Conservation (phyloP, 2,329 filamentous ascomycete species). For the Nemania abortiva region DNA sequence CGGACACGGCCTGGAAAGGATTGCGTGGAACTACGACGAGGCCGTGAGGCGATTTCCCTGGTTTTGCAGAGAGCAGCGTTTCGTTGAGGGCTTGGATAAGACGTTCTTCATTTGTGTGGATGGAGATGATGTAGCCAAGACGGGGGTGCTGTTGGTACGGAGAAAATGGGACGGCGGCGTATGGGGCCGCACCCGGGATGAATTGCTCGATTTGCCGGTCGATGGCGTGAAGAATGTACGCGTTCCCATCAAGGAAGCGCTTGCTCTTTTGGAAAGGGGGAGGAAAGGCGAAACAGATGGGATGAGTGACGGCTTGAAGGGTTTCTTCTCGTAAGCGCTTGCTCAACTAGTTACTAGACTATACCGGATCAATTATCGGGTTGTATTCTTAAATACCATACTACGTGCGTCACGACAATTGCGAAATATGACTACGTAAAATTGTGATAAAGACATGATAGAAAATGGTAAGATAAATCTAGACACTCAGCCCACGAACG, state of each 20-base stretch:
- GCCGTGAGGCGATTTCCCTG: slow-evolving; percentile 37
- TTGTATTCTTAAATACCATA: too few relatives aligned
- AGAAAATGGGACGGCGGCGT: slow-evolving; percentile 29
- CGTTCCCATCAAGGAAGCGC: slow-evolving; percentile 23
- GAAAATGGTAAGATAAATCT: too few relatives aligned
- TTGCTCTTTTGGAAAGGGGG: slow-evolving; percentile 28
- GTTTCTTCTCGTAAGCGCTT: slow-evolving; percentile 25
- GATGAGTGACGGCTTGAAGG: slow-evolving; percentile 27
- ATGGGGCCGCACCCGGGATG: slow-evolving; percentile 24
- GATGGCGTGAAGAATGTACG: neutral
- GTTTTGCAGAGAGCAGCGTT: slow-evolving; percentile 35
- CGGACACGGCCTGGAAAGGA: too few relatives aligned
- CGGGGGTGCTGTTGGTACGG: slow-evolving; percentile 21
- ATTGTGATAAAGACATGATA: too few relatives aligned
- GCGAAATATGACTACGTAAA: too few relatives aligned
- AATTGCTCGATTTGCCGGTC: slow-evolving; percentile 17
- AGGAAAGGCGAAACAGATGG: slow-evolving; percentile 26
- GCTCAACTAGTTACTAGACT: too few relatives aligned
- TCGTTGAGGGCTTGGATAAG: slow-evolving; percentile 35
- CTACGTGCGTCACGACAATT: too few relatives aligned
- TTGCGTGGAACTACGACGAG: slow-evolving; percentile 33
- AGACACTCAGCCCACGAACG: too few relatives aligned
- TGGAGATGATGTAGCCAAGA: slow-evolving; percentile 26
- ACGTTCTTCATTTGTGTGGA: slow-evolving; percentile 33
- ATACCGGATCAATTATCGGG: too few relatives aligned